Evolutionary conservation across 352 stramenopile genomes (phyloP).

Genomic region (Globisporangium alternatum): DNA sequence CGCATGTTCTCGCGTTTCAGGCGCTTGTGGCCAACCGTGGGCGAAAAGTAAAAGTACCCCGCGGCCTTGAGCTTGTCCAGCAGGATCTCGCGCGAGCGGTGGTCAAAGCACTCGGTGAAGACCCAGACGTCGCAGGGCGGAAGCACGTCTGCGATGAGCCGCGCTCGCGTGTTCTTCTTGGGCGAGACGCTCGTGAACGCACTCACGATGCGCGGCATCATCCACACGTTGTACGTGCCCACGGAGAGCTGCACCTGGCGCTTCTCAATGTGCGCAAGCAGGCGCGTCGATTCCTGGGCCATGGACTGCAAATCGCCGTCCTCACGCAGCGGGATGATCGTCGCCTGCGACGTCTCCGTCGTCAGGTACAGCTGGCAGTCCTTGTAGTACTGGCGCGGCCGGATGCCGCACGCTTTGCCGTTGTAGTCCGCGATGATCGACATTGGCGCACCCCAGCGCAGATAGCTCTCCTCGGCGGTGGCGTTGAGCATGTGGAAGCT

Average conservation of each 20-base stretch:
- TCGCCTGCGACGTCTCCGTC: conserved; percentile 49
- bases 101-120: conserved; percentile 80
- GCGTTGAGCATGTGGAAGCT: conserved; percentile 24
- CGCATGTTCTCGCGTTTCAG: conserved; percentile 60
- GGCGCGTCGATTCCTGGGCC: conserved; percentile 68
- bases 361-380: conserved; percentile 74
- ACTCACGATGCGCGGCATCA: conserved; percentile 77
- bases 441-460: conserved; percentile 70
- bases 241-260: conserved; percentile 53
- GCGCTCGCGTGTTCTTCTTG: conserved; percentile 75
- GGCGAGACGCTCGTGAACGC: conserved; percentile 65
- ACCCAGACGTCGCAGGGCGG: conserved; percentile 70
- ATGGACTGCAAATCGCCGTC: conserved; percentile 61
- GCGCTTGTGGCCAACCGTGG: conserved; percentile 67
- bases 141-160: conserved; percentile 64
- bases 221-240: conserved; percentile 83
- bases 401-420: conserved; percentile 49
- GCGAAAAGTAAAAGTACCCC: conserved; percentile 74
- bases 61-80: conserved; percentile 56
- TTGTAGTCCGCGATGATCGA: conserved; percentile 57
- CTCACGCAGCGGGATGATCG: conserved; percentile 67
- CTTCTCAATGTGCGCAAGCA: conserved; percentile 54
- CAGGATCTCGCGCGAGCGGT: conserved; percentile 59
- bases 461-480: conserved; percentile 26
- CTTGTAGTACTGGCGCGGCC: conserved; percentile 74